Evolutionary conservation across 2,329 filamentous ascomycete genomes (phyloP).

Genomic region (Xylariomycetidae sp.): DNA sequence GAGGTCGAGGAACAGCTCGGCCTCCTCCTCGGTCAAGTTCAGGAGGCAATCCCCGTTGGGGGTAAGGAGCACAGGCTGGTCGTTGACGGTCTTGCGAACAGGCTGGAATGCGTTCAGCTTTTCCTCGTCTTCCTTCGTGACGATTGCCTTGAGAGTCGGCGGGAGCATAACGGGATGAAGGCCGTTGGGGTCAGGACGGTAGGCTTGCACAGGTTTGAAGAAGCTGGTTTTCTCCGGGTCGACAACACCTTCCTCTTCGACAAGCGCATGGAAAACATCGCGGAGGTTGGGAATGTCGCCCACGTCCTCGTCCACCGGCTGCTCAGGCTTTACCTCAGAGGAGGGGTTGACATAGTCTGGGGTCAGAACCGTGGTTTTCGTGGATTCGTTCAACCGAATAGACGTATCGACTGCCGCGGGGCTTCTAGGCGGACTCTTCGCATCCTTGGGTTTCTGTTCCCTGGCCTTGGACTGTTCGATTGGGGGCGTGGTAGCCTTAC

Average conservation of each 20-base stretch:
- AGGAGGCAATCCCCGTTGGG: slow-evolving; percentile 72
- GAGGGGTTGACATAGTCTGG: slow-evolving; percentile 26
- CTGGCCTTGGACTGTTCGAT: slow-evolving; percentile 17
- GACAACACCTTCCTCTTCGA: slow-evolving; percentile 27
- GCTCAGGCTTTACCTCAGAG: slow-evolving; percentile 22
- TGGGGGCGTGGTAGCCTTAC: slow-evolving; percentile 3
- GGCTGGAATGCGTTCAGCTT: slow-evolving; percentile 49
- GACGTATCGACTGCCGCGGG: slow-evolving; percentile 24
- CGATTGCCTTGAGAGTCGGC: slow-evolving; percentile 38
- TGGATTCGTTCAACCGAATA: slow-evolving; percentile 28
- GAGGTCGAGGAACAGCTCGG: slow-evolving; percentile 63
- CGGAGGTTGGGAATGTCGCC: slow-evolving; percentile 26
- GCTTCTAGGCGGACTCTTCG: slow-evolving; percentile 22
- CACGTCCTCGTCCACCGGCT: slow-evolving; percentile 24
- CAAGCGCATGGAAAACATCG: slow-evolving; percentile 33
- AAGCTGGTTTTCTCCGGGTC: slow-evolving; percentile 33
- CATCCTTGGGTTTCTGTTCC: slow-evolving; percentile 17
- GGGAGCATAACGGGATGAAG: slow-evolving; percentile 25
- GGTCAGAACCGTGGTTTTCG: slow-evolving; percentile 29
- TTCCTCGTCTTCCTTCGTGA: slow-evolving; percentile 49
- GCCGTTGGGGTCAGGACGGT: slow-evolving; percentile 27
- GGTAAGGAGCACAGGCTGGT: slow-evolving; percentile 64
- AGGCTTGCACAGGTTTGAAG: slow-evolving; percentile 31
- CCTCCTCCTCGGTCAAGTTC: slow-evolving; percentile 62
- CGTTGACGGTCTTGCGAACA: slow-evolving; percentile 58